A percentile compares a stretch with the other conserved stretches of the same genome.
Evolutionary conservation across 352 stramenopile genomes (phyloP).

Genomic region (Ophiocytium majus): DNA sequence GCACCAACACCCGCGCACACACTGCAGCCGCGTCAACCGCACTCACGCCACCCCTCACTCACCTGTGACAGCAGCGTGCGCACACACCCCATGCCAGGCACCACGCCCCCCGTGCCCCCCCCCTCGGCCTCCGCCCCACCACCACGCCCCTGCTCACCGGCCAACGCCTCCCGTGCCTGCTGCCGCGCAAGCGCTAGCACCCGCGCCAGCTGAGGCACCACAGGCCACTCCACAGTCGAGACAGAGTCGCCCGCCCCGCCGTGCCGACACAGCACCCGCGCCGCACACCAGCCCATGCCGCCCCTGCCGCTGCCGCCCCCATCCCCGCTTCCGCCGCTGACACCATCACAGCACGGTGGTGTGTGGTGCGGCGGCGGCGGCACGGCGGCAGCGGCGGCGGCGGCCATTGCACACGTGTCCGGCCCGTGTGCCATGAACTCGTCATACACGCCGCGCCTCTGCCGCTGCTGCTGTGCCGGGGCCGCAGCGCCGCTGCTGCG

Average conservation of each 20-base stretch:
- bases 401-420: neutral
- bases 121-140: neutral
- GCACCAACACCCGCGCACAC: no score
- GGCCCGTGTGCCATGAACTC: neutral
- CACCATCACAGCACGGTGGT: no score
- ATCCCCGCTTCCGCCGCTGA: no score
- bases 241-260: no score
- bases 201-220: neutral
- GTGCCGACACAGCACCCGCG: no score
- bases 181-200: neutral
- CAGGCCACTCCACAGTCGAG: neutral
- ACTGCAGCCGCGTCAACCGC: no score
- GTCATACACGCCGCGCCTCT: neutral
- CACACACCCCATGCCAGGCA: neutral
- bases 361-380: no score
- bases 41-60: no score
- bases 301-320: no score
- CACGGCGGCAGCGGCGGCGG: no score
- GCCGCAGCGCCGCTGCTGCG: neutral
- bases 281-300: neutral
- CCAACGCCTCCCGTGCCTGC: neutral
- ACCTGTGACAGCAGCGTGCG: neutral
- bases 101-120: neutral
- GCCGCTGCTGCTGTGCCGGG: neutral
- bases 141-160: neutral